Evolutionary conservation across 345 rosid genomes (phyloP).

Genomic region (Lumnitzera littorea): DNA sequence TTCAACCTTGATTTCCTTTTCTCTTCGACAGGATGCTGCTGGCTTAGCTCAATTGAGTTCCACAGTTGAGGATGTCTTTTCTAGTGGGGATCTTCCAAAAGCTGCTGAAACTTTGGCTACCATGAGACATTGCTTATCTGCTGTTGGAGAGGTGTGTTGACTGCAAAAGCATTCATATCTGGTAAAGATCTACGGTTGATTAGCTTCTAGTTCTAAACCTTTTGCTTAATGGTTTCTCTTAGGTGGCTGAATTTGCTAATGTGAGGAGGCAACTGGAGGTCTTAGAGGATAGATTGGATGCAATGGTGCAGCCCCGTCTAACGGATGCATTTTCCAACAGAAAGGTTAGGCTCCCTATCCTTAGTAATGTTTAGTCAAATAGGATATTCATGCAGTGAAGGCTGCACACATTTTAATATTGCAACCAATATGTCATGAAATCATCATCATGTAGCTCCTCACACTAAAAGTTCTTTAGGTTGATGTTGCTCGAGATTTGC

Average conservation of each 20-base stretch:
- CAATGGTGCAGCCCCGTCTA: conserved; percentile 94
- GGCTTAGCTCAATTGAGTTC: conserved; percentile 94
- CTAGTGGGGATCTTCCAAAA: conserved; percentile 95
- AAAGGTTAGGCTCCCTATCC: conserved; percentile 39
- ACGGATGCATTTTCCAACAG: conserved; percentile 91
- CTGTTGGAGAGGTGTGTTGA: conserved; percentile 81
- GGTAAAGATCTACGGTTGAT: too few relatives aligned
- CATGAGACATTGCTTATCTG: conserved; percentile 98
- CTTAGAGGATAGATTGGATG: conserved; percentile 86
- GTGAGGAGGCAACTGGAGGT: conserved; percentile 91
- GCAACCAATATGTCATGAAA: too few relatives aligned
- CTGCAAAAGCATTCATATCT: neutral
- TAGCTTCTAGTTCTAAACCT: neutral
- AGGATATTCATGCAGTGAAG: too few relatives aligned
- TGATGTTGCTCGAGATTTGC: conserved; percentile 87
- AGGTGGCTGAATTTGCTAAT: conserved; percentile 99
- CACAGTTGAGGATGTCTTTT: conserved; percentile 95
- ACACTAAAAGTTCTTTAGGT: conserved; percentile 35
- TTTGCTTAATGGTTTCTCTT: conserved; percentile 1
- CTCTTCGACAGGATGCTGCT: conserved; percentile 71
- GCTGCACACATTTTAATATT: too few relatives aligned
- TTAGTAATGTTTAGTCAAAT: too few relatives aligned
- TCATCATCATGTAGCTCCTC: neutral
- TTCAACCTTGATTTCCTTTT: neutral
- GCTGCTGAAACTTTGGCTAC: conserved; percentile 99